Evolutionary conservation across 2,329 filamentous ascomycete species (phyloP), one percentile per base, ranked within the genome.

Genomic region (Fusarium tuaranense): DNA sequence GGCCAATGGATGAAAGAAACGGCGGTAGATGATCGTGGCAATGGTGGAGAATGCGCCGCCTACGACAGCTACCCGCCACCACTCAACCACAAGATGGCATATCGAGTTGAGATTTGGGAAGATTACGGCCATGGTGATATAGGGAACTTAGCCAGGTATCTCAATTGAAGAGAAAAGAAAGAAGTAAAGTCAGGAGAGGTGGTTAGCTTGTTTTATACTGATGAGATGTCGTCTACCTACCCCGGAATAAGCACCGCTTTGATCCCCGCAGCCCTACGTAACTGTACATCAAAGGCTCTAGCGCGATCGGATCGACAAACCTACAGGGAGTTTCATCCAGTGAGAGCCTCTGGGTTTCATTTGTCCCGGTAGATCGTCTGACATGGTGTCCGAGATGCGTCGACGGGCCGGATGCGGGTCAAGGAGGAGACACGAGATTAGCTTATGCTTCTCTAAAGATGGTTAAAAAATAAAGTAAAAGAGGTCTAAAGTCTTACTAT

Each of bases 1-100:
- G 8, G 67, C 69, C 30, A 71, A 32, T 1, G 62, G 67, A 13
- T 71, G 69, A 32, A 46, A 63, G 53, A 68, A 71, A 32, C 65
- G 69, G 5, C 66, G 62, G 32, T 69, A 60, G 25, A 69, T 14
- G 41, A 57, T 59, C 8, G 63, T 67, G 14, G 58, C 20, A 38
- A 69, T 32, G 32, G 60, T 13, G 10, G 65, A 71, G 10, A 65
- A 41, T 8, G 38, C 39, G 14, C 68, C 61, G 27, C 63, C 63
- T 30, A 63, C 51, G 7, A 34, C 39, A 6, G 41, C 63, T 25
- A 38, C 32, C 2, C 64, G 53, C 64, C 64, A 70, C 68, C 64
- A 64, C 18, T 46, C 25, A 38, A 41, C 38, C 25, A 68, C 14
- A 36, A 59, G 57, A 14, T 5, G 34, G 34, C 32, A 30, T 3